Evolutionary conservation across 2,329 filamentous ascomycete species (phyloP).

Genomic region (Aspergillus costaricaensis): DNA sequence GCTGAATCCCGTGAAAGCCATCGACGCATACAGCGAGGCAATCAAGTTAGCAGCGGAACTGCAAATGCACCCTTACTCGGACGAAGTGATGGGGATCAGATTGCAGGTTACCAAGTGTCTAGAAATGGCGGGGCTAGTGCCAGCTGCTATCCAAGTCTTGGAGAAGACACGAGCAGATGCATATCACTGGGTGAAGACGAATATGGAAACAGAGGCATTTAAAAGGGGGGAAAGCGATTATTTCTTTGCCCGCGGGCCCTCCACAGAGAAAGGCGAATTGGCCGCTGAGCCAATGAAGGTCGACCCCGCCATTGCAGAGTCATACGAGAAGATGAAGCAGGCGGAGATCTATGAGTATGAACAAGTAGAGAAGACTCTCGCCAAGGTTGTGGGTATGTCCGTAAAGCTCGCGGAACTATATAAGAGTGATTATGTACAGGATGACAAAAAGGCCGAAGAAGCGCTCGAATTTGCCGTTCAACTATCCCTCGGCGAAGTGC

Average conservation of each 20-base stretch:
- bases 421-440: conserved; percentile 70
- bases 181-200: conserved; percentile 43
- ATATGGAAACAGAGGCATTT: conserved; percentile 10
- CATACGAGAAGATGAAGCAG: conserved; percentile 26
- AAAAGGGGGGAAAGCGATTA: conserved; percentile 10
- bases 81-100: conserved; percentile 87
- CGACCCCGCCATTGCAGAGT: conserved; percentile 25
- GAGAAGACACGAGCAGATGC: conserved; percentile 75
- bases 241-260: no score
- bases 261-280: conserved; percentile 18
- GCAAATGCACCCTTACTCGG: conserved; percentile 82
- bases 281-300: conserved; percentile 22
- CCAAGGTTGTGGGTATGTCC: conserved; percentile 72
- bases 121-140: conserved; percentile 71
- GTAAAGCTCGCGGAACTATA: conserved; percentile 87
- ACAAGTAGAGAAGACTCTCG: conserved; percentile 66
- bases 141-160: conserved; percentile 72
- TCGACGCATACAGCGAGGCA: conserved; percentile 81
- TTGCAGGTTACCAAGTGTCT: conserved; percentile 78
- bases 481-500: conserved; percentile 72
- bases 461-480: conserved; percentile 79
- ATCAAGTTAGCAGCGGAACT: conserved; percentile 71
- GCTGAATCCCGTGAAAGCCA: conserved; percentile 72
- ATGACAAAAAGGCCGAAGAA: conserved; percentile 73
- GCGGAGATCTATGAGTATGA: conserved; percentile 28